Conservation (phyloP, 345 rosid species). For the Hibiscus trionum region DNA sequence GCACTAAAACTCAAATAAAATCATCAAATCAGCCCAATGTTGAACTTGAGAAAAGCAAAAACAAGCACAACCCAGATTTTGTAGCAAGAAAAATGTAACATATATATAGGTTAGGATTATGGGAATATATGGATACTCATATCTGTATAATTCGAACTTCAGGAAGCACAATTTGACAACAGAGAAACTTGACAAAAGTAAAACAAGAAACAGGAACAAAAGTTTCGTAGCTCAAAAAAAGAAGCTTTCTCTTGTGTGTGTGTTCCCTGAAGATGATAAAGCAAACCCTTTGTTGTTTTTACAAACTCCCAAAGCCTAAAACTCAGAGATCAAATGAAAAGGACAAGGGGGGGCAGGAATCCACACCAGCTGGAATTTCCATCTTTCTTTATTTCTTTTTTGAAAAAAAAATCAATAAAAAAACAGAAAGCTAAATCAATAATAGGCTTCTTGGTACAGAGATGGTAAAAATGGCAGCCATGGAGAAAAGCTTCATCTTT, state of each 20-base stretch:
- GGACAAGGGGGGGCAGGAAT: background rate
- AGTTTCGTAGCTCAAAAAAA: background rate
- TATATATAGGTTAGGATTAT: no score
- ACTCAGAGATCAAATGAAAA: conserved; percentile 22
- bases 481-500: background rate
- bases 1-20: conserved; percentile 16
- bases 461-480: background rate
- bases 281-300: conserved; percentile 3
- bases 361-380: conserved; percentile 5
- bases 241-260: background rate
- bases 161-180: background rate
- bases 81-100: background rate
- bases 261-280: background rate
- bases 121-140: no score
- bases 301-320: conserved; percentile 14
- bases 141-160: background rate
- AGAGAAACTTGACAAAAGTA: background rate
- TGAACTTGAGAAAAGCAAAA: background rate
- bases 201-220: background rate
- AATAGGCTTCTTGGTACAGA: background rate
- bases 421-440: background rate
- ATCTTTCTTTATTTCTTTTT: background rate
- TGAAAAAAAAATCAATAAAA: background rate
- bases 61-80: background rate
- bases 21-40: conserved; percentile 29